A percentile compares a stretch with the other conserved stretches of the same genome.
Evolutionary conservation across 1,139 yeast species (phyloP).

Genomic region (Torulaspora globosa): DNA sequence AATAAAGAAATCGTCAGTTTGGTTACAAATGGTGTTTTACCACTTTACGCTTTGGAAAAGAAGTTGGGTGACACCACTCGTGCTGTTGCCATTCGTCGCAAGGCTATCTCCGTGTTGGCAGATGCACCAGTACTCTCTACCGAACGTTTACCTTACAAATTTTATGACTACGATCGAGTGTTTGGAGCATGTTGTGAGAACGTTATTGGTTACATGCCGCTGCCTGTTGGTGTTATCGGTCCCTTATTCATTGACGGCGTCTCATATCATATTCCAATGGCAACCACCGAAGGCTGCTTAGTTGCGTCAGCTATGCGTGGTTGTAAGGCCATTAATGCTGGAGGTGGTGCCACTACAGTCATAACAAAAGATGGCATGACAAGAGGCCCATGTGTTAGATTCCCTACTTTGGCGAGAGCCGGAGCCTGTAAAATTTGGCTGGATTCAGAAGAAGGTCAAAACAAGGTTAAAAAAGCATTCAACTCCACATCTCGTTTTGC

Average conservation of each 20-base stretch:
- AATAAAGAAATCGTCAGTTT: constrained; percentile 72
- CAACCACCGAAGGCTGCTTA: constrained; percentile 97
- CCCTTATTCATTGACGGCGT: constrained; percentile 87
- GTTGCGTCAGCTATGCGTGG: constrained; percentile 99
- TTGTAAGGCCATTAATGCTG: constrained; percentile 94
- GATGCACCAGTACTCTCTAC: constrained; percentile 75
- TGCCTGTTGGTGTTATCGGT: constrained; percentile 98
- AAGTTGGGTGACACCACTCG: constrained; percentile 81
- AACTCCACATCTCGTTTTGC: constrained; percentile 97
- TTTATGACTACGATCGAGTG: constrained; percentile 91
- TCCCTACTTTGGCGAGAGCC: constrained; percentile 76
- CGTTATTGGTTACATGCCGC: constrained; percentile 92
- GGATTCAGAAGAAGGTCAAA: constrained; percentile 92
- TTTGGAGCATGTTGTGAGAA: constrained; percentile 99
- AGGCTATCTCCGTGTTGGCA: constrained; percentile 78
- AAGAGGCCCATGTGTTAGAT: constrained; percentile 95
- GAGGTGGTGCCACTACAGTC: constrained; percentile 93
- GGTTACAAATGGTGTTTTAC: constrained; percentile 73
- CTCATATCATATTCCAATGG: constrained; percentile 93
- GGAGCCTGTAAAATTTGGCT: constrained; percentile 96
- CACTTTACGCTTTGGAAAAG: constrained; percentile 90
- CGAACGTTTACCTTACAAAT: constrained; percentile 67
- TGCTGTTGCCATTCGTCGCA: constrained; percentile 90
- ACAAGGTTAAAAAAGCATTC: constrained; percentile 77
- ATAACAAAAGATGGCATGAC: constrained; percentile 98